Evolutionary conservation across 208 protist species (phyloP).

Genomic region (Acanthamoeba healyi): DNA sequence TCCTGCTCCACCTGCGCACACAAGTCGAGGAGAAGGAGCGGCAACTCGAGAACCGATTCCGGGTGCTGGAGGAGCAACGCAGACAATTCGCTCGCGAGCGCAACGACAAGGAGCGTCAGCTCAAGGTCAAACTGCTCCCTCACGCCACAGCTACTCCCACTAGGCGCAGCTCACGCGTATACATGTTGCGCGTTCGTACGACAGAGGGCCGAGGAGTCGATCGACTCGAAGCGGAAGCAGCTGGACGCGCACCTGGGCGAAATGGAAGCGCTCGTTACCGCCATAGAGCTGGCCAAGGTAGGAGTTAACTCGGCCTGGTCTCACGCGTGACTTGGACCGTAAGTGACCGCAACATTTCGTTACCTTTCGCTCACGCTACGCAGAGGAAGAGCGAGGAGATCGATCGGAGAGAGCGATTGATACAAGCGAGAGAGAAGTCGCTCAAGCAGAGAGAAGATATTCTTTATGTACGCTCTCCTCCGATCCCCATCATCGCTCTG

Average conservation of each 20-base stretch:
- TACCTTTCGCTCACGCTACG: not conserved
- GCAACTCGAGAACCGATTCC: constrained; percentile 13
- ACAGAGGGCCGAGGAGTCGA: constrained; percentile 26
- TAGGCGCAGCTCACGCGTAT: not conserved
- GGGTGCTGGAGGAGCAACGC: constrained; percentile 35
- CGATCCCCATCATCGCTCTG: no score
- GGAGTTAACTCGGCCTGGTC: no score
- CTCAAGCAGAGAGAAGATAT: constrained; percentile 12
- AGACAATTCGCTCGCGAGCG: not conserved
- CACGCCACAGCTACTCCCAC: not conserved
- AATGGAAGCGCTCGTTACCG: constrained; percentile 32
- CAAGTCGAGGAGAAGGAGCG: constrained; percentile 31
- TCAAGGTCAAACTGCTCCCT: not conserved
- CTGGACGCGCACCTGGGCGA: constrained; percentile 21
- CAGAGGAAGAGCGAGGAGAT: constrained; percentile 13
- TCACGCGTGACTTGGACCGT: not conserved
- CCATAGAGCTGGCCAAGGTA: constrained; percentile 63
- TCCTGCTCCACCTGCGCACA: constrained; percentile 23
- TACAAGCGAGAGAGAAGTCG: not conserved
- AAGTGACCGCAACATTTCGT: not conserved
- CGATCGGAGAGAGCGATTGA: not conserved
- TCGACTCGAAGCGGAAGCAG: constrained; percentile 21
- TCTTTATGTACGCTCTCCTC: not conserved
- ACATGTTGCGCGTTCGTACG: no score
- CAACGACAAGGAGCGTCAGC: constrained; percentile 43